Base-by-base conservation (phyloP, 2,329 filamentous ascomycete species). In the Ophiostoma australiae region DNA sequence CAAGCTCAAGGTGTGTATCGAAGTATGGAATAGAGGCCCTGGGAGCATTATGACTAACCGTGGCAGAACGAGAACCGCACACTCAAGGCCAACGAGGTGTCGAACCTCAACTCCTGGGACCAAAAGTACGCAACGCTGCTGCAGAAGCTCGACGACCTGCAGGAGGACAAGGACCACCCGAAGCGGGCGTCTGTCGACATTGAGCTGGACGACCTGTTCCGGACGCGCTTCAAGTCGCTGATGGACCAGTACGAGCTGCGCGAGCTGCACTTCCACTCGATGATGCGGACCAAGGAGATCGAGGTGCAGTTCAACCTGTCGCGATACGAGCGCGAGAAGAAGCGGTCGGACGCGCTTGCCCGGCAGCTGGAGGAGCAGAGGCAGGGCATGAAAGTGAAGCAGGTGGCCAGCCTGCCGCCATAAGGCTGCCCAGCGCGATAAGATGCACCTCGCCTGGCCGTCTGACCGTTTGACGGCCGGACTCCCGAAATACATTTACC, bases 361-460 rank as follows among this genome's bases (percentile, higher is more conserved):
- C 90, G 93, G 73, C 91, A 94, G 74, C 85, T 99, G 69, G 97
- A 95, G 76, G 86, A 89, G 48, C 95, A 99, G 81, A 93, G 98
- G 33, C 92, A 94, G 75, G 96, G 93, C 1, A 97, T 98, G 79
- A 99, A 98, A 82, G 98, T 98, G 82, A 98, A 98, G 84, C 95
- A 99, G 91, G 94, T 48, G 17, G 39, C 97, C 87, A 80, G 86
- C 80, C 70, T 73, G 73, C 71, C 72, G 35, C 72, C 72, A 68
- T 73, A 71, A 73, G 37, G 41, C 37, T 39, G 37, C 37, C 11
- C 10, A 31, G 27, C 27, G 27, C 27, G 27, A 31, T 31, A 31
- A 31, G 27, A 31, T 31, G 37, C 37, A 39, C 37, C 5, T 20
- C 55, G 44, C 27, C 27, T 31, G 27, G 27, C 27, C 27, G 27